Evolutionary conservation across 2,329 filamentous ascomycete genomes (phyloP).

Genomic region (Fusarium oligoseptatum): DNA sequence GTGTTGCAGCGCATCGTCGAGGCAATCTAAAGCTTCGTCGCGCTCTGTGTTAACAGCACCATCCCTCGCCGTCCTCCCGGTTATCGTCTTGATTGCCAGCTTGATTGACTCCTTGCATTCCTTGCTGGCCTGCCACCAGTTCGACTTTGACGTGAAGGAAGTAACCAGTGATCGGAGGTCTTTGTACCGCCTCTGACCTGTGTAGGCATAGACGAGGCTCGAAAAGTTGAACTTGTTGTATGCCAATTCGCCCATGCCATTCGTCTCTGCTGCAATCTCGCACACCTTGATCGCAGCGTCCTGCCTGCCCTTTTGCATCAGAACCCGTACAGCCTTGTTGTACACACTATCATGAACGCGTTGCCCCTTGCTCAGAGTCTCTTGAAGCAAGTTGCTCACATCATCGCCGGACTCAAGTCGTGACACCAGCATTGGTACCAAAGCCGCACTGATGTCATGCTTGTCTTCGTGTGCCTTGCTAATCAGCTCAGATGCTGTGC

Average conservation of each 20-base stretch:
- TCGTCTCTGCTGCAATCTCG: slow-evolving; percentile 52
- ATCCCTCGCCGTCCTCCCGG: slow-evolving; percentile 41
- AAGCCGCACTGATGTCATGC: slow-evolving; percentile 56
- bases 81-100: slow-evolving; percentile 53
- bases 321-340: slow-evolving; percentile 52
- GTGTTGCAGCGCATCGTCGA: slow-evolving; percentile 40
- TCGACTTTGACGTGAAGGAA: slow-evolving; percentile 48
- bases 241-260: slow-evolving; percentile 52
- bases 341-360: slow-evolving; percentile 53
- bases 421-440: slow-evolving; percentile 56
- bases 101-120: slow-evolving; percentile 56
- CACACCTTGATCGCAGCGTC: slow-evolving; percentile 51
- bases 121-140: slow-evolving; percentile 55
- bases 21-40: slow-evolving; percentile 38
- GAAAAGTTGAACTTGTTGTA: slow-evolving; percentile 56
- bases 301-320: slow-evolving; percentile 48
- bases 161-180: slow-evolving; percentile 49
- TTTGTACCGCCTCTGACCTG: slow-evolving; percentile 49
- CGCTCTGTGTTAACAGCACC: slow-evolving; percentile 34
- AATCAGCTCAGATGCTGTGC: slow-evolving; percentile 56
- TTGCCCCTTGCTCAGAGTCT: slow-evolving; percentile 45
- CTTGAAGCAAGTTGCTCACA: slow-evolving; percentile 44
- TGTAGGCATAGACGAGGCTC: slow-evolving; percentile 53
- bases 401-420: slow-evolving; percentile 53
- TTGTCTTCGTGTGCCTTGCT: slow-evolving; percentile 55